These are phyloP conservation scores for Amphirosellinia nigrospora DNA, from an alignment of 495 filamentous ascomycete species.

Conservation along the genomic window DNA sequence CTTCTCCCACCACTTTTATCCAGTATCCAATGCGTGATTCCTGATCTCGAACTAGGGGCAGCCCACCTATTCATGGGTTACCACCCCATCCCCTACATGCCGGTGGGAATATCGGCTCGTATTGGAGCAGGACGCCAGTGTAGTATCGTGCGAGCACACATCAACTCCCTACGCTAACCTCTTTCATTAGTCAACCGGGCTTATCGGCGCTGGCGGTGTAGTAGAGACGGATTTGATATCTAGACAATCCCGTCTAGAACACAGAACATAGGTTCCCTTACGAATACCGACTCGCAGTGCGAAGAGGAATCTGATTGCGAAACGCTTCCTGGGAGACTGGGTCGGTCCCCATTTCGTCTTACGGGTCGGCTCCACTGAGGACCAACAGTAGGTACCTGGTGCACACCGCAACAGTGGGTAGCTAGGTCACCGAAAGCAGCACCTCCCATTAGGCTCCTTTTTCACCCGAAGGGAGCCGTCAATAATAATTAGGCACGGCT, in stretches of 20 bases:
- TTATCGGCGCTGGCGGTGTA: slow-evolving; percentile 15
- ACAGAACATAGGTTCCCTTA: background rate
- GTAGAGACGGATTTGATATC: slow-evolving; percentile 7
- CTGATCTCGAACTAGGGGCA: slow-evolving; percentile 21
- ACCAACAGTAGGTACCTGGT: background rate
- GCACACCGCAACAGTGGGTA: slow-evolving; percentile 24
- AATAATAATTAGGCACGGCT: background rate
- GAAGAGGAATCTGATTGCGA: background rate
- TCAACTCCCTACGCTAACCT: slow-evolving; percentile 25
- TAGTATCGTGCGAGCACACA: slow-evolving; percentile 27
- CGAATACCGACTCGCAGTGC: slow-evolving; percentile 17
- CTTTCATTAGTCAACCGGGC: background rate
- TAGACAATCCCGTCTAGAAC: background rate
- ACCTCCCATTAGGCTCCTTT: slow-evolving; percentile 16
- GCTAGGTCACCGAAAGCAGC: slow-evolving; percentile 20
- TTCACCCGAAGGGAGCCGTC: slow-evolving; percentile 16
- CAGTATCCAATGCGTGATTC: slow-evolving; percentile 7
- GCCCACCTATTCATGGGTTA: slow-evolving; percentile 23
- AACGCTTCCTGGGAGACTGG: background rate
- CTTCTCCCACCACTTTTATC: slow-evolving; percentile 15
- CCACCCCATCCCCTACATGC: slow-evolving; percentile 27
- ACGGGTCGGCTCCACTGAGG: slow-evolving; percentile 13
- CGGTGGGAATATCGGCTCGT: slow-evolving; percentile 34
- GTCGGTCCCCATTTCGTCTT: slow-evolving; percentile 7
- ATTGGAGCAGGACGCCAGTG: slow-evolving; percentile 32